Base-by-base conservation (phyloP, 2,329 filamentous ascomycete species). In the Aureobasidium sp. region DNA sequence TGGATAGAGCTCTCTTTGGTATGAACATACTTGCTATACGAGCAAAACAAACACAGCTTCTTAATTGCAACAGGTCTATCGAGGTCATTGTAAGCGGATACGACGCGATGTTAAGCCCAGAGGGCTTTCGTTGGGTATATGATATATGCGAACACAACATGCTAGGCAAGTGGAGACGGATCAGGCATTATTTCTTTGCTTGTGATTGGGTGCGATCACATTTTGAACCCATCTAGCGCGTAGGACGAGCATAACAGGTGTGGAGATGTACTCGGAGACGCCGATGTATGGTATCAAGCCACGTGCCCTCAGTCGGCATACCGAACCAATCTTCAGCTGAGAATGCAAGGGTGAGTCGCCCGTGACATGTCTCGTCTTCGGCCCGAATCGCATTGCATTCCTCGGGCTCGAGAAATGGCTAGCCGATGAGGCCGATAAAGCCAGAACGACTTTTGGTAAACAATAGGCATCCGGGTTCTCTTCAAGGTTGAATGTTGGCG, bases 401-500 rank as follows among this genome's bases (percentile, higher is more conserved):
- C 39, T 39, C 48, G 13, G 27, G 6, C 13, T 7, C 10, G 3
- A 32, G 27, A 50, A 3, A 13, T 16, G 21, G 36, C 27, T 54
- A 41, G 21, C 47, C 59, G 27, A 21, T 21, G 21, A 21, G 11
- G 30, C 42, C 32, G 27, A 58, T 30, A 16, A 44, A 13, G 37
- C 16, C 21, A 15, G 30, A n/a, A 4, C 21, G 21, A 13, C 16
- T 59, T 39, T 4, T n/a, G 39, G 21, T 59, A 39, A 27, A 49
- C 32, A 48, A 30, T 39, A 25, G 3, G 10, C 29, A 15, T 9
- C 15, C 11, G 16, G 7, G 15, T 21, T 21, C 21, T 13, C 3
- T 36, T 63, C 62, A 62, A 13, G 42, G 30, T 16, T 39, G 44
- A n/a, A 36, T 48, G 27, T 59, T 60, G 39, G 36, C 55, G 29